Evolutionary conservation across 306 rosid species (phyloP).

Genomic region (Quercus ilex): DNA sequence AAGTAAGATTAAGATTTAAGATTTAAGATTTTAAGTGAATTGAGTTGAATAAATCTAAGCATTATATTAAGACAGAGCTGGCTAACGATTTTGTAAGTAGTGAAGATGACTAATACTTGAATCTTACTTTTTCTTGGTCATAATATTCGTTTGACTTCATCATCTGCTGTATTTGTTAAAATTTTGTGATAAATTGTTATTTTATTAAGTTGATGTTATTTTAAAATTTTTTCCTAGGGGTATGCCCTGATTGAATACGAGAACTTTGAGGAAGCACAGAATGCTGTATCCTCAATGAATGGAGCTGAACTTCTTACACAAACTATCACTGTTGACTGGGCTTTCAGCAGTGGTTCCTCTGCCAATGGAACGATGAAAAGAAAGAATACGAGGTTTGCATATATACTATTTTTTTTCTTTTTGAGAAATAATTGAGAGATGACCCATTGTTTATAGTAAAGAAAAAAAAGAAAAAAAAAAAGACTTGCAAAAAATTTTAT

Average conservation of each 20-base stretch:
- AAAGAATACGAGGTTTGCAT: conserved; percentile 70
- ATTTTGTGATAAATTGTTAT: neutral
- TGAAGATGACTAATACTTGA: neutral
- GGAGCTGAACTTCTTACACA: conserved; percentile 81
- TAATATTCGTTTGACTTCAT: neutral
- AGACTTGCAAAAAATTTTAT: neutral
- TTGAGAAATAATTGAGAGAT: neutral
- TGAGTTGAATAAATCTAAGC: neutral
- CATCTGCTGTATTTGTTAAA: neutral
- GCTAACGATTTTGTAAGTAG: neutral
- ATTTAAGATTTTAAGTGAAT: neutral
- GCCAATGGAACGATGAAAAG: conserved; percentile 65
- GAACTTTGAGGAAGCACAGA: conserved; percentile 64
- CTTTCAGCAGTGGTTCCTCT: conserved; percentile 89
- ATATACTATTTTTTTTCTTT: neutral
- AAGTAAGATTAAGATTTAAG: neutral
- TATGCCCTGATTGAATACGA: conserved; percentile 59
- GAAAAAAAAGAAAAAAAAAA: too few species aligned
- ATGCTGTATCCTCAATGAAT: conserved; percentile 80
- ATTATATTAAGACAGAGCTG: neutral
- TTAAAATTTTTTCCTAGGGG: conserved; percentile 23
- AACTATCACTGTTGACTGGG: conserved; percentile 82
- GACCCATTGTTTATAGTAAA: neutral
- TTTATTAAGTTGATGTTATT: neutral
- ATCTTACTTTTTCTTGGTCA: neutral